Conservation (phyloP, 1,139 yeast genomes). For the Geotrichum fermentans region DNA sequence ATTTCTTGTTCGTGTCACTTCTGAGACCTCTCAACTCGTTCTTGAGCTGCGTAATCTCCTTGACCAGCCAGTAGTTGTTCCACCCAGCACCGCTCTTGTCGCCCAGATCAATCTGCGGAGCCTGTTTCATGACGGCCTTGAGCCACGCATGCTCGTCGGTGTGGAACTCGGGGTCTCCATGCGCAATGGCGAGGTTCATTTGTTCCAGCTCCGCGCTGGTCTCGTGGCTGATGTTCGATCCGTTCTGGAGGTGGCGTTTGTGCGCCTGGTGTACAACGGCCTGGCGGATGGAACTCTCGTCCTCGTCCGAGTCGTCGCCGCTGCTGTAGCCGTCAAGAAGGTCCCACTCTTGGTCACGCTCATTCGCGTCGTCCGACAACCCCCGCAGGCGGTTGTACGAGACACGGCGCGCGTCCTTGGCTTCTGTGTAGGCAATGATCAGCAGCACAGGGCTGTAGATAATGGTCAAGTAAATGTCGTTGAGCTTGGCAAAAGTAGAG, state of each 20-base stretch:
- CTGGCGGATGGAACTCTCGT: slow-evolving; percentile 38
- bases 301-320: slow-evolving; percentile 33
- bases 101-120: slow-evolving; percentile 57
- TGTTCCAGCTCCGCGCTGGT: slow-evolving; percentile 30
- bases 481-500: slow-evolving; percentile 28
- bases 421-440: slow-evolving; percentile 59
- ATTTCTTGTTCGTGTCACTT: background rate
- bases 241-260: slow-evolving; percentile 19
- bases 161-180: slow-evolving; percentile 65
- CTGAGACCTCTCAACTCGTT: background rate
- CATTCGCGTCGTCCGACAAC: slow-evolving; percentile 75
- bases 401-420: slow-evolving; percentile 61
- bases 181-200: slow-evolving; percentile 47
- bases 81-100: slow-evolving; percentile 56
- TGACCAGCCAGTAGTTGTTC: slow-evolving; percentile 57
- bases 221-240: slow-evolving; percentile 8
- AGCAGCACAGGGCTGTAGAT: slow-evolving; percentile 65
- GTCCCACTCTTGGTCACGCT: slow-evolving; percentile 75
- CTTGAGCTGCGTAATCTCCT: slow-evolving; percentile 35
- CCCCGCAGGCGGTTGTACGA: slow-evolving; percentile 65
- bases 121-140: slow-evolving; percentile 43
- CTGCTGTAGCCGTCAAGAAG: slow-evolving; percentile 68
- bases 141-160: slow-evolving; percentile 50
- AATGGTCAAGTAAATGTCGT: slow-evolving; percentile 51
- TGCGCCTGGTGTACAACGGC: slow-evolving; percentile 25